Evolutionary conservation across 106 monocot species (phyloP).

Genomic region (Apostasia ramifera): DNA sequence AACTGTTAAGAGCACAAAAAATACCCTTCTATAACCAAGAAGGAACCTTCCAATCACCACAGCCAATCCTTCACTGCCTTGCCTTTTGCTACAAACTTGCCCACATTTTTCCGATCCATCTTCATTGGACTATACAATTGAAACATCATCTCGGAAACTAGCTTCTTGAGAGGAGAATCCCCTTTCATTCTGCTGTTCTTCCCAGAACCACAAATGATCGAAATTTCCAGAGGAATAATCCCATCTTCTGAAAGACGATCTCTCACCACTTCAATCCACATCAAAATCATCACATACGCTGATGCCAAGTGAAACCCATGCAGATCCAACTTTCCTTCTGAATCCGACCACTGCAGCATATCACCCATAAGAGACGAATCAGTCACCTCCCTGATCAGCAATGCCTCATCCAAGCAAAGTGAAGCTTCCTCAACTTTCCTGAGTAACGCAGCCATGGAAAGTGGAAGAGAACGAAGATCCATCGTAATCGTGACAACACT

Average conservation of each 20-base stretch:
- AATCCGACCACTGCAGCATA: slow-evolving; percentile 31
- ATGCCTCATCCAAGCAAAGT: slow-evolving; percentile 16
- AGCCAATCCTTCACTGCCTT: slow-evolving; percentile 59
- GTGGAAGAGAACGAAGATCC: slow-evolving; percentile 23
- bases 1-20: not conserved
- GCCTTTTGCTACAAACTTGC: slow-evolving; percentile 60
- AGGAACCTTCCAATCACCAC: slow-evolving; percentile 8
- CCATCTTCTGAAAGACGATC: slow-evolving; percentile 9
- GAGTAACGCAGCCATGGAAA: slow-evolving; percentile 26
- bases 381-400: slow-evolving; percentile 29
- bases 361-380: slow-evolving; percentile 24
- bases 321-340: slow-evolving; percentile 66
- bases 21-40: not conserved
- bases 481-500: slow-evolving; percentile 22
- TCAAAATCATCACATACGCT: slow-evolving; percentile 52
- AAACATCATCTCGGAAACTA: slow-evolving; percentile 55
- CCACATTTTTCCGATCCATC: slow-evolving; percentile 68
- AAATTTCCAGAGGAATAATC: slow-evolving; percentile 30
- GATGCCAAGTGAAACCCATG: slow-evolving; percentile 69
- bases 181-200: slow-evolving; percentile 57
- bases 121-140: slow-evolving; percentile 45
- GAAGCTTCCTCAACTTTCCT: slow-evolving; percentile 15
- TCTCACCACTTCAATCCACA: slow-evolving; percentile 57
- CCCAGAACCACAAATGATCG: slow-evolving; percentile 64
- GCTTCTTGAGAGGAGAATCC: slow-evolving; percentile 42